These are phyloP conservation scores for Chaetomium sp. DNA, from an alignment of 2,329 filamentous ascomycete genomes.

Conservation along the genomic window DNA sequence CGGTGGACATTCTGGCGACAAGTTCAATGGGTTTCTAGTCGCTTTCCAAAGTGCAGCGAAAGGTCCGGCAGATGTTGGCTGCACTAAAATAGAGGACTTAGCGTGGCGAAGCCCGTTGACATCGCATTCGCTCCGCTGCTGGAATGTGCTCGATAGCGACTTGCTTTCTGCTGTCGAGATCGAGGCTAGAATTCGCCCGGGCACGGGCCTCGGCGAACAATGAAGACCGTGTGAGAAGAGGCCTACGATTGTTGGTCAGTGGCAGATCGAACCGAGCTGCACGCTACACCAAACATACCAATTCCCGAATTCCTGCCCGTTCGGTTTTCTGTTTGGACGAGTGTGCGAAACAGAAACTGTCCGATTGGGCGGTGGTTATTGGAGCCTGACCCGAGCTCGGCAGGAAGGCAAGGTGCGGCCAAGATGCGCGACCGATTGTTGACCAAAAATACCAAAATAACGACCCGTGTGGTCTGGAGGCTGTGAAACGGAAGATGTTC, in stretches of 20 bases:
- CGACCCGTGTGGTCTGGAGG: slow-evolving; percentile 5
- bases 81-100: slow-evolving; percentile 22
- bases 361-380: slow-evolving; percentile 13
- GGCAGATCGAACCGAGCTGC: not conserved
- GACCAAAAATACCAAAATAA: slow-evolving; percentile 7
- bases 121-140: slow-evolving; percentile 18
- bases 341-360: slow-evolving; percentile 5
- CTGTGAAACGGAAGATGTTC: not conserved
- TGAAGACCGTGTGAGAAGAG: not conserved
- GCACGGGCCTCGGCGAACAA: not conserved
- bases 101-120: slow-evolving; percentile 29
- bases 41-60: not conserved
- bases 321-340: slow-evolving; percentile 1
- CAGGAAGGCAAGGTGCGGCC: not conserved
- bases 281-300: not conserved
- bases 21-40: not conserved
- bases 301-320: not conserved
- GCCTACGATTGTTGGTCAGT: not conserved
- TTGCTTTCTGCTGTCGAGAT: slow-evolving; percentile 16
- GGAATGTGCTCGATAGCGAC: slow-evolving; percentile 1
- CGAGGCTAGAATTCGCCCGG: not conserved
- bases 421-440: not conserved
- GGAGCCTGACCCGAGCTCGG: slow-evolving; percentile 11
- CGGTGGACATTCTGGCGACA: slow-evolving; percentile 54
- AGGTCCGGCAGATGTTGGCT: slow-evolving; percentile 10